phyloP scores from a whole-genome alignment of 495 filamentous ascomycete species.

The Penicillium egyptiacum region DNA sequence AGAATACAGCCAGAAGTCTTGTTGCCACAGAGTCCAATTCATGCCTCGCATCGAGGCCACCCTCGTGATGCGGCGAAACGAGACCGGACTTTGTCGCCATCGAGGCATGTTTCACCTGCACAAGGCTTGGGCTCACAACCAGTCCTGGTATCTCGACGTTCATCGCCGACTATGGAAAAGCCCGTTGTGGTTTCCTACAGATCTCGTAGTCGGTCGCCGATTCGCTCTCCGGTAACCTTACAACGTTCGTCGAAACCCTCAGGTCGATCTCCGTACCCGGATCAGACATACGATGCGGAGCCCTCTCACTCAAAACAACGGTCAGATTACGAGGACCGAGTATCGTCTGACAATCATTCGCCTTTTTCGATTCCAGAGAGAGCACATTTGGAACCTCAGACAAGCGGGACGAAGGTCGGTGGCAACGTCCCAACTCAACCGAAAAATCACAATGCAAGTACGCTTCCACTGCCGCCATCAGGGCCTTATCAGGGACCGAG shows the following conservation, averaged over 20 bases:
- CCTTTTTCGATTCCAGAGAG: slow-evolving; percentile 7
- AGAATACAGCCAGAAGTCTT: slow-evolving; percentile 1
- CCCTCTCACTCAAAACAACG: neutral
- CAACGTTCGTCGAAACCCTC: slow-evolving; percentile 12
- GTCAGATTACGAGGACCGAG: neutral
- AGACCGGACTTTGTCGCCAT: slow-evolving; percentile 12
- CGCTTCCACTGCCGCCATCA: slow-evolving; percentile 45
- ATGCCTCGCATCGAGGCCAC: slow-evolving; percentile 17
- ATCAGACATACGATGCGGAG: slow-evolving; percentile 12
- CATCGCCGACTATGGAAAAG: slow-evolving; percentile 32
- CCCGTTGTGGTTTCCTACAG: slow-evolving; percentile 12
- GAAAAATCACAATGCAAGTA: slow-evolving; percentile 35
- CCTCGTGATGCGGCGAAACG: slow-evolving; percentile 3
- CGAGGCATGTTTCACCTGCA: slow-evolving; percentile 25
- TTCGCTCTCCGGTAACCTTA: slow-evolving; percentile 11
- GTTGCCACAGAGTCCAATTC: slow-evolving; percentile 17
- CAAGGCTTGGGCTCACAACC: slow-evolving; percentile 23
- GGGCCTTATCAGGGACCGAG: slow-evolving; percentile 50
- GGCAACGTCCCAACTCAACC: slow-evolving; percentile 36
- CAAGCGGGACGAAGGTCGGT: slow-evolving; percentile 14
- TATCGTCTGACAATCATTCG: neutral
- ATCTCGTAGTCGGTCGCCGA: slow-evolving; percentile 26
- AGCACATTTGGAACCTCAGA: slow-evolving; percentile 4
- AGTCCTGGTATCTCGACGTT: slow-evolving; percentile 29
- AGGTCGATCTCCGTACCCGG: slow-evolving; percentile 15